A percentile compares a stretch with the other conserved stretches of the same genome.
Conservation (phyloP, 2,329 filamentous ascomycete species). For the Nigrospora sphaerica region DNA sequence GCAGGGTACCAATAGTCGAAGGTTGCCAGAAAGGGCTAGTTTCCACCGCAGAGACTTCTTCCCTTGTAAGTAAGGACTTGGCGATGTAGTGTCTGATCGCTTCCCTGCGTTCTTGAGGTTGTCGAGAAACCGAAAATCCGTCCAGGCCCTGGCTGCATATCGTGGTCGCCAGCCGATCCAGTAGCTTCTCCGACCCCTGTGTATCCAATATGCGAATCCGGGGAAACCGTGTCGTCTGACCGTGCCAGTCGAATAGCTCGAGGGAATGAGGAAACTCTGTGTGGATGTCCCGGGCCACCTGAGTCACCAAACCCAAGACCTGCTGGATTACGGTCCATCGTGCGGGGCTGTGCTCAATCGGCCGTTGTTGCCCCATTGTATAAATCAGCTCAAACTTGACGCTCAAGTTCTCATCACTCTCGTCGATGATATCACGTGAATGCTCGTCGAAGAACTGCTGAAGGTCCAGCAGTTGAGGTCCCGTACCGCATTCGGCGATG, state of each 20-base stretch:
- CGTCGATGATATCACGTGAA: constrained; percentile 53
- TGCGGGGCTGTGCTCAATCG: constrained; percentile 43
- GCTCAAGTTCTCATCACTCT: constrained; percentile 58
- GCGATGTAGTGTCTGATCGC: constrained; percentile 38
- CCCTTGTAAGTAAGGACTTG: constrained; percentile 16
- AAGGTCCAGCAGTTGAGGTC: constrained; percentile 25
- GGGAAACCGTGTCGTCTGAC: constrained; percentile 21
- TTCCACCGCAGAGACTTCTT: constrained; percentile 28
- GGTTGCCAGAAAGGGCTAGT: constrained; percentile 1
- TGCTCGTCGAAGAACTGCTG: constrained; percentile 36
- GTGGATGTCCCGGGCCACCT: constrained; percentile 21
- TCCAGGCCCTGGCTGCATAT: background rate
- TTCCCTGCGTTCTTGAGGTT: constrained; percentile 7
- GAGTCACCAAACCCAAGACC: constrained; percentile 36
- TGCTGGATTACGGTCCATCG: constrained; percentile 51
- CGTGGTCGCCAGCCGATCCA: constrained; percentile 13
- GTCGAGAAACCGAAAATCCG: background rate
- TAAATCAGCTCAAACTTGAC: constrained; percentile 57
- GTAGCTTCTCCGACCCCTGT: constrained; percentile 10
- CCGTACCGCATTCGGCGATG: constrained; percentile 17
- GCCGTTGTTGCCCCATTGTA: constrained; percentile 45
- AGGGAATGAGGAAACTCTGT: background rate
- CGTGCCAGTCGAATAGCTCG: background rate
- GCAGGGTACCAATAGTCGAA: constrained; percentile 39
- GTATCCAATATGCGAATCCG: constrained; percentile 20